These are phyloP conservation scores for Onygena corvina DNA, from an alignment of 2,329 filamentous ascomycete genomes.

Conservation along the genomic window DNA sequence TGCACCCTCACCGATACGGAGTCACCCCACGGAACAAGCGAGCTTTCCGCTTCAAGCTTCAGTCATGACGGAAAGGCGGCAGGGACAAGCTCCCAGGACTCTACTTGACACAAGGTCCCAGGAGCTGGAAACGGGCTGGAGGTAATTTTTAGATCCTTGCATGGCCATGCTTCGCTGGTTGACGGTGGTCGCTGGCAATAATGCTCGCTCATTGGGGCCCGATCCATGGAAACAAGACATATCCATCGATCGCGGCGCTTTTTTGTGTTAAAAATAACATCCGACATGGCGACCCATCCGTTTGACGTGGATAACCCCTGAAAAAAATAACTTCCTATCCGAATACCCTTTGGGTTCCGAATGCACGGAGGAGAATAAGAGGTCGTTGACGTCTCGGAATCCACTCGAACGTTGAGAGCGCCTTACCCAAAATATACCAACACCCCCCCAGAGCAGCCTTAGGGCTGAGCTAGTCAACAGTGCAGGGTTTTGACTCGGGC, in stretches of 20 bases:
- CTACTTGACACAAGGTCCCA: background rate
- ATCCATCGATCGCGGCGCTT: background rate
- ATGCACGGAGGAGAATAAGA: background rate
- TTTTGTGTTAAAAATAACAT: conserved; percentile 5
- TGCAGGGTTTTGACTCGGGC: background rate
- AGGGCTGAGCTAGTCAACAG: conserved; percentile 4
- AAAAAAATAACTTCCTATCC: background rate
- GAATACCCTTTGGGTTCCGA: background rate
- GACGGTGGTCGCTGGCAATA: background rate
- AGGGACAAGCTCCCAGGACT: background rate
- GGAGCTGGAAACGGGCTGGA: background rate
- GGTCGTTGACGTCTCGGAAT: too few species aligned
- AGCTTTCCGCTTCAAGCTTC: background rate
- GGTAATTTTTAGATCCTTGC: conserved; percentile 4
- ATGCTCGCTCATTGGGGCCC: conserved; percentile 1
- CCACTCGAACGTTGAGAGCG: background rate
- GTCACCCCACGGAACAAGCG: conserved; percentile 1
- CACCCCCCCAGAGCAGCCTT: background rate
- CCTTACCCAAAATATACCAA: background rate
- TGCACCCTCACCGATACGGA: background rate
- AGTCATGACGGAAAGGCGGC: background rate
- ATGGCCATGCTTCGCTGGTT: conserved; percentile 3
- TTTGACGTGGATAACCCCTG: conserved; percentile 2
- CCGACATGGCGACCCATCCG: background rate
- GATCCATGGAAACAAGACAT: background rate